A percentile compares a stretch with the other conserved stretches of the same genome.
Evolutionary conservation across 116 monocot species (phyloP).

Genomic region (Phalaenopsis hybrid): DNA sequence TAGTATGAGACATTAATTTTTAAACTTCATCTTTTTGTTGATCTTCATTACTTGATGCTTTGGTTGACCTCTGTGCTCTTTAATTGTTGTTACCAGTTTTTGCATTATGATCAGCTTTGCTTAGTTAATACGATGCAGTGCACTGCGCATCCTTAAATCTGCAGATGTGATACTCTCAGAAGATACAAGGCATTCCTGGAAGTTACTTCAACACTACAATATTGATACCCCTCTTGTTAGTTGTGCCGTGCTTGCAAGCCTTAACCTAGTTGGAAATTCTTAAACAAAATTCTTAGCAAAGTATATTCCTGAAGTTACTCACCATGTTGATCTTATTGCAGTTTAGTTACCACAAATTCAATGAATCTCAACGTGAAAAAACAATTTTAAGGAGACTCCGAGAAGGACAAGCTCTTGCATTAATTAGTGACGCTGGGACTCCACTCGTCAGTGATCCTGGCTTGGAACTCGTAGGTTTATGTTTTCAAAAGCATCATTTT

Average conservation of each 20-base stretch:
- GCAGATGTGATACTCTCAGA: constrained; percentile 92
- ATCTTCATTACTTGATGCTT: background rate
- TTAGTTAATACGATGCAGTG: constrained; percentile 37
- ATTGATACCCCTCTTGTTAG: constrained; percentile 84
- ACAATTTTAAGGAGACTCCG: constrained; percentile 59
- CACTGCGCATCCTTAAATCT: constrained; percentile 82
- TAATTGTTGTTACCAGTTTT: background rate
- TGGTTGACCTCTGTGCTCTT: background rate
- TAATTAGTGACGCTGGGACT: constrained; percentile 97
- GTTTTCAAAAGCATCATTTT: background rate
- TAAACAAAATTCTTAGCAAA: background rate
- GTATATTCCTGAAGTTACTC: background rate
- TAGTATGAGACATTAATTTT: background rate
- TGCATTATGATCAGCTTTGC: constrained; percentile 10
- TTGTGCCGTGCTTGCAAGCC: constrained; percentile 8
- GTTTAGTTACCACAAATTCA: constrained; percentile 96
- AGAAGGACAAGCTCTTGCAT: constrained; percentile 74
- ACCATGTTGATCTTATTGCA: constrained; percentile 32
- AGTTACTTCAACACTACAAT: constrained; percentile 78
- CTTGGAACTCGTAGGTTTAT: constrained; percentile 60
- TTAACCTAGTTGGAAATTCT: background rate
- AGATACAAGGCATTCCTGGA: constrained; percentile 93
- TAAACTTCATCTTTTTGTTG: background rate
- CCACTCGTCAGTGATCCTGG: constrained; percentile 95
- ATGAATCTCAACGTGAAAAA: constrained; percentile 76